These are phyloP conservation scores for Rutstroemia sp. DNA, from an alignment of 2,329 filamentous ascomycete species.

Conservation along the genomic window DNA sequence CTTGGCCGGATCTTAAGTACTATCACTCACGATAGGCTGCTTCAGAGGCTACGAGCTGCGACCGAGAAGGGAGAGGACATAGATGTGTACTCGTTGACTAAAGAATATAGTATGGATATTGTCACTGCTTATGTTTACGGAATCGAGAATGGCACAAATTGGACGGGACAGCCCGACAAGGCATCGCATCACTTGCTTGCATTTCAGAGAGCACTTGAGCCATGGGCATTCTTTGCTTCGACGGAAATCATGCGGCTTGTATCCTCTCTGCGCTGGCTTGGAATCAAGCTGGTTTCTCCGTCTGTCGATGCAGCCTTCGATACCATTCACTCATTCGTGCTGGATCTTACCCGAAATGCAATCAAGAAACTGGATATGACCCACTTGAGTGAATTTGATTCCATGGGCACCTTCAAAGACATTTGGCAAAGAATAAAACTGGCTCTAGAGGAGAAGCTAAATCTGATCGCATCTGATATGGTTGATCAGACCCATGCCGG, in stretches of 20 bases:
- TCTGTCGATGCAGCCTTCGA: not conserved
- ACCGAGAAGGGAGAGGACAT: not conserved
- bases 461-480: conserved; percentile 55
- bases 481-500: conserved; percentile 70
- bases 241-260: not conserved
- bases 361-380: not conserved
- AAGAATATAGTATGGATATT: conserved; percentile 1
- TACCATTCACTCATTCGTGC: not conserved
- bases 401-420: not conserved
- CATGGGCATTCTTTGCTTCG: not conserved
- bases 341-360: not conserved
- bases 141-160: not conserved
- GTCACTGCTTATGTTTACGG: not conserved
- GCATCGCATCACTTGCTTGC: not conserved
- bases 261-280: not conserved
- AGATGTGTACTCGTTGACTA: not conserved
- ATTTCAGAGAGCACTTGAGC: not conserved
- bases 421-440: not conserved
- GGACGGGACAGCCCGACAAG: not conserved
- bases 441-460: not conserved
- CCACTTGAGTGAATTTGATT: not conserved
- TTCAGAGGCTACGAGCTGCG: not conserved
- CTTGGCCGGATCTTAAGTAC: not conserved
- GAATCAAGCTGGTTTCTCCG: not conserved
- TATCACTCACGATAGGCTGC: not conserved